Evolutionary conservation across 257 asterid genomes (phyloP).

Genomic region (Scutellaria galericulata): DNA sequence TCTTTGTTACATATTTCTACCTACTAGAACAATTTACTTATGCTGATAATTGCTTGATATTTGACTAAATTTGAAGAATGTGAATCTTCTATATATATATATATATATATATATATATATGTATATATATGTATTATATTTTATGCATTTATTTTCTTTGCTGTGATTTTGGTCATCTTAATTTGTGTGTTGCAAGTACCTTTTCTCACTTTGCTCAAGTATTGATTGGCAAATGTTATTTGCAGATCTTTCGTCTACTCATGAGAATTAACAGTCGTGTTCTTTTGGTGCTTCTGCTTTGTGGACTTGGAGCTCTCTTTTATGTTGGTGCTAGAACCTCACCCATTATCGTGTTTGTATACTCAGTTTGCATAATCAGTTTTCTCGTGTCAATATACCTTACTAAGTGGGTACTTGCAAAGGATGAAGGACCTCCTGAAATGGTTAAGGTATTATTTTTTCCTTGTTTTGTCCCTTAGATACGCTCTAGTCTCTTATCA

Average conservation of each 20-base stretch:
- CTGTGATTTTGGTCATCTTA: constrained; percentile 6
- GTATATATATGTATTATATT: background rate
- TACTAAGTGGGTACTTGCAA: constrained; percentile 88
- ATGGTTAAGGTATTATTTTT: constrained; percentile 77
- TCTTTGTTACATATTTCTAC: constrained; percentile 10
- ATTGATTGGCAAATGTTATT: constrained; percentile 29
- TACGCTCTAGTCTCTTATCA: background rate
- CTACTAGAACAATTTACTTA: background rate
- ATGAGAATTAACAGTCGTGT: constrained; percentile 83
- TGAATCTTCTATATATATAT: background rate
- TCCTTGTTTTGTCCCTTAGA: constrained; percentile 25
- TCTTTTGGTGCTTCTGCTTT: constrained; percentile 70
- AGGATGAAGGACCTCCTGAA: constrained; percentile 99
- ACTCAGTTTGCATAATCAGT: constrained; percentile 86
- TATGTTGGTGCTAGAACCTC: constrained; percentile 94
- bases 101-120: too few relatives aligned
- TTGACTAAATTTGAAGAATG: background rate
- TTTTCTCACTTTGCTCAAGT: constrained; percentile 27
- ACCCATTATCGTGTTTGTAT: constrained; percentile 86
- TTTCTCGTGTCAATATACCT: constrained; percentile 78
- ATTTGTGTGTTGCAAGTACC: constrained; percentile 17
- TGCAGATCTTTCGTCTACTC: constrained; percentile 86
- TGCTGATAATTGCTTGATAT: constrained; percentile 19
- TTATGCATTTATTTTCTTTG: constrained; percentile 7
- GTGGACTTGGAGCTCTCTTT: constrained; percentile 74